phyloP scores from a whole-genome alignment of 441 rosid species.

The Pelargonium cotyledonis region DNA sequence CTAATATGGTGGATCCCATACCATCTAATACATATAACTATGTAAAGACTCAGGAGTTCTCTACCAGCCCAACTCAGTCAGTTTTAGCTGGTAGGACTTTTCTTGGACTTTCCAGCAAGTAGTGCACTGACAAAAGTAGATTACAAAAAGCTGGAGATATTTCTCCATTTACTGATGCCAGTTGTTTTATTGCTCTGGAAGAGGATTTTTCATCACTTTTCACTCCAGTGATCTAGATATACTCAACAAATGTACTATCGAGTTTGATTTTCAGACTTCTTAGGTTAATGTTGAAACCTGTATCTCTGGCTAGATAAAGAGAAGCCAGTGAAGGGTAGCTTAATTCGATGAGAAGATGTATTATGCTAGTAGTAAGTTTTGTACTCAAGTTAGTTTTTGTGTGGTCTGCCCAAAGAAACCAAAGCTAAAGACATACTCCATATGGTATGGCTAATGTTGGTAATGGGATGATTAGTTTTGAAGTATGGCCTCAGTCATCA shows the following conservation, averaged over 20 bases:
- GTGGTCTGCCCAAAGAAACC: neutral
- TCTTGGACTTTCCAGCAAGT: neutral
- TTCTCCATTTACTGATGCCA: neutral
- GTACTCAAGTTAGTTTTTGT: neutral
- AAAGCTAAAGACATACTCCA: neutral
- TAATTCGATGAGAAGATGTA: neutral
- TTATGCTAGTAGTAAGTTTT: neutral
- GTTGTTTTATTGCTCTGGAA: neutral
- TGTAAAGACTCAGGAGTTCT: neutral
- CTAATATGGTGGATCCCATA: neutral
- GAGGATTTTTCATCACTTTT: neutral
- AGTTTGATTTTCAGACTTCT: neutral
- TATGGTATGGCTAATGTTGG: neutral
- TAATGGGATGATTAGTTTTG: neutral
- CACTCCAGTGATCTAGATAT: neutral
- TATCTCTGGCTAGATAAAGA: neutral
- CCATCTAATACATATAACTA: neutral
- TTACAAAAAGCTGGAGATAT: neutral
- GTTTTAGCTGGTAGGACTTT: neutral
- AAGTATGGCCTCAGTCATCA: neutral
- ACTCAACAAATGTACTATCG: too few species aligned
- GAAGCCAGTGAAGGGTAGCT: neutral
- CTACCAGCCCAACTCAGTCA: too few species aligned
- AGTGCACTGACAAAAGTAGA: neutral
- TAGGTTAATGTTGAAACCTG: neutral